Percentiles rank a stretch among this genome's conserved stretches.
Conservation (phyloP, 2,329 filamentous ascomycete species). For the Nigrospora oryzae region DNA sequence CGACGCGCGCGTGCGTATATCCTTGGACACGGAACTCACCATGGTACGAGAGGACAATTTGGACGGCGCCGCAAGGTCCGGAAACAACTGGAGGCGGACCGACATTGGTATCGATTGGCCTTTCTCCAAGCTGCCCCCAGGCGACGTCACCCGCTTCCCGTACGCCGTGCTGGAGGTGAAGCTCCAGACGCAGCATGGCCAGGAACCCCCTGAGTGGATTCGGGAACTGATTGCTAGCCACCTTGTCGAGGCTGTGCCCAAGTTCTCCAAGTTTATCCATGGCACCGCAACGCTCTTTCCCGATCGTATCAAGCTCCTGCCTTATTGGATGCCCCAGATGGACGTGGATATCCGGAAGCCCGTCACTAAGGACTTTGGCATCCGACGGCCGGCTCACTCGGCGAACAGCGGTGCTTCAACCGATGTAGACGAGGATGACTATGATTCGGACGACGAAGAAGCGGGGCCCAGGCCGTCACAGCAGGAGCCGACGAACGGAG, state of each 20-base stretch:
- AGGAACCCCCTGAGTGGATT: constrained; percentile 95
- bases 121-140: constrained; percentile 77
- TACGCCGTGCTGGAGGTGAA: constrained; percentile 97
- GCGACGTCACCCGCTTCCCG: constrained; percentile 85
- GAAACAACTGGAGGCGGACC: constrained; percentile 91
- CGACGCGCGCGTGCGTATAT: constrained; percentile 92
- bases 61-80: constrained; percentile 66
- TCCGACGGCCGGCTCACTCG: constrained; percentile 69
- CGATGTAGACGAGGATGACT: constrained; percentile 67
- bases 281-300: constrained; percentile 85
- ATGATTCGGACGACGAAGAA: constrained; percentile 56
- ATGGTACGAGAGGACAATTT: constrained; percentile 95
- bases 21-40: constrained; percentile 88
- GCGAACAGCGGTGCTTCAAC: constrained; percentile 70
- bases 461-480: constrained; percentile 13
- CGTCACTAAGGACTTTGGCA: constrained; percentile 79
- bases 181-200: constrained; percentile 89
- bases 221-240: constrained; percentile 87
- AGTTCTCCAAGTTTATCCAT: constrained; percentile 99
- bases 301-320: constrained; percentile 76
- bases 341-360: constrained; percentile 95
- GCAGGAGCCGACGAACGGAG: constrained; percentile 4
- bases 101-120: constrained; percentile 96
- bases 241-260: constrained; percentile 95
- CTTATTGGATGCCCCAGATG: constrained; percentile 99